These are phyloP conservation scores for Phytophthora palmivora DNA, from an alignment of 352 stramenopile species.

Conservation along the genomic window DNA sequence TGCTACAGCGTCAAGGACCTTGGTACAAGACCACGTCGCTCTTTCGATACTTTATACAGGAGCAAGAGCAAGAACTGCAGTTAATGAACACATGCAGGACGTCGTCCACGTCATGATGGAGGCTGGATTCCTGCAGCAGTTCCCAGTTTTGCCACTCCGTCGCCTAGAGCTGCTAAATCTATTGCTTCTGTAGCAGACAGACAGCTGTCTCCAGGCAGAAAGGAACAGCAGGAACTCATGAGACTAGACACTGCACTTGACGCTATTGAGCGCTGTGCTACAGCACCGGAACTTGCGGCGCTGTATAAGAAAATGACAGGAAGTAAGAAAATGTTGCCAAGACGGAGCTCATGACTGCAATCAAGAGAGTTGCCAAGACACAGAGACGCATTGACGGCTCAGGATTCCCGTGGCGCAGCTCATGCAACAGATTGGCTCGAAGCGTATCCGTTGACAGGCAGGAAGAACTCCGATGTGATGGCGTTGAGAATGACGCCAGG, in stretches of 20 bases:
- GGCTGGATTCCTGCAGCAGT: constrained; percentile 42
- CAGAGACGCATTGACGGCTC: constrained; percentile 80
- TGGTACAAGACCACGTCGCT: constrained; percentile 80
- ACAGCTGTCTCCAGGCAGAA: constrained; percentile 1
- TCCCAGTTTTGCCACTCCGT: constrained; percentile 15
- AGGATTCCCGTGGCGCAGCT: constrained; percentile 64
- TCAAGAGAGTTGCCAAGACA: constrained; percentile 58
- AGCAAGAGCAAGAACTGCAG: constrained; percentile 19
- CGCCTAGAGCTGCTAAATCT: not conserved
- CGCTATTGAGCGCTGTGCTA: constrained; percentile 63
- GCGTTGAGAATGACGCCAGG: constrained; percentile 52
- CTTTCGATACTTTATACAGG: constrained; percentile 58
- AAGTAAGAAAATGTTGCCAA: constrained; percentile 55
- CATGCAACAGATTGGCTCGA: constrained; percentile 71
- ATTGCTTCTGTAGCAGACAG: constrained; percentile 7
- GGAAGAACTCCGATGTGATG: constrained; percentile 52
- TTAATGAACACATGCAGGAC: constrained; percentile 46
- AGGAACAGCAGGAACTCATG: constrained; percentile 11
- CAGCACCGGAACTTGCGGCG: constrained; percentile 46
- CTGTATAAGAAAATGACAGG: constrained; percentile 70
- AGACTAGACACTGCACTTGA: constrained; percentile 47
- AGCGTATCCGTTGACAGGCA: constrained; percentile 41
- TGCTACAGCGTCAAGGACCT: constrained; percentile 78
- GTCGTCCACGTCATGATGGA: constrained; percentile 53
- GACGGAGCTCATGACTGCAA: constrained; percentile 42